Evolutionary conservation across 1,284 basidiomycete genomes (phyloP).

Genomic region (Peniophora sp.): DNA sequence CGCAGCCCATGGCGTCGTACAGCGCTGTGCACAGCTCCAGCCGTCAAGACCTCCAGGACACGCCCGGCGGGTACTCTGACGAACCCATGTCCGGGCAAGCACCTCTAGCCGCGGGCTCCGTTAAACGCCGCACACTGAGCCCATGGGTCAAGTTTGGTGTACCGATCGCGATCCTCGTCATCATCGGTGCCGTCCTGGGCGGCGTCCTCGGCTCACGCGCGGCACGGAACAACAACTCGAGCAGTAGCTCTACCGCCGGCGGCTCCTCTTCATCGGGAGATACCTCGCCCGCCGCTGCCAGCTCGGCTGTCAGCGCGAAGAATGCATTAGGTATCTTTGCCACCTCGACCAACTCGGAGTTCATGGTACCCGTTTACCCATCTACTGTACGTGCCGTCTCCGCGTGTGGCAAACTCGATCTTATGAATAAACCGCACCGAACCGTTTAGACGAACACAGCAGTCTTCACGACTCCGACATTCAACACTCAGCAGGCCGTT

Average conservation of each 20-base stretch:
- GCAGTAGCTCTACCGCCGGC: slow-evolving; percentile 15
- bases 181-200: slow-evolving; percentile 72
- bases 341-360: slow-evolving; percentile 67
- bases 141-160: slow-evolving; percentile 64
- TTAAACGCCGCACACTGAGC: slow-evolving; percentile 23
- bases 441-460: slow-evolving; percentile 66
- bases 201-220: slow-evolving; percentile 62
- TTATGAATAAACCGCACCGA: background rate
- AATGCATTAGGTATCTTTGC: slow-evolving; percentile 58
- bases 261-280: slow-evolving; percentile 19
- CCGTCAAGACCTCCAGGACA: slow-evolving; percentile 33
- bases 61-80: background rate
- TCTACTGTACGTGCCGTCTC: slow-evolving; percentile 57
- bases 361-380: slow-evolving; percentile 81
- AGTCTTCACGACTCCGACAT: slow-evolving; percentile 70
- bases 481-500: slow-evolving; percentile 42
- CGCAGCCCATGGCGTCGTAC: slow-evolving; percentile 31
- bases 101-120: slow-evolving; percentile 17
- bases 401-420: background rate
- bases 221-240: slow-evolving; percentile 33
- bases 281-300: slow-evolving; percentile 26
- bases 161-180: slow-evolving; percentile 56
- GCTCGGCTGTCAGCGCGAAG: slow-evolving; percentile 48
- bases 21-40: slow-evolving; percentile 31
- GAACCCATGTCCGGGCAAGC: slow-evolving; percentile 7